Base-by-base conservation (phyloP, 192 early-diverging fungal species). In the Coemansia sp. region DNA sequence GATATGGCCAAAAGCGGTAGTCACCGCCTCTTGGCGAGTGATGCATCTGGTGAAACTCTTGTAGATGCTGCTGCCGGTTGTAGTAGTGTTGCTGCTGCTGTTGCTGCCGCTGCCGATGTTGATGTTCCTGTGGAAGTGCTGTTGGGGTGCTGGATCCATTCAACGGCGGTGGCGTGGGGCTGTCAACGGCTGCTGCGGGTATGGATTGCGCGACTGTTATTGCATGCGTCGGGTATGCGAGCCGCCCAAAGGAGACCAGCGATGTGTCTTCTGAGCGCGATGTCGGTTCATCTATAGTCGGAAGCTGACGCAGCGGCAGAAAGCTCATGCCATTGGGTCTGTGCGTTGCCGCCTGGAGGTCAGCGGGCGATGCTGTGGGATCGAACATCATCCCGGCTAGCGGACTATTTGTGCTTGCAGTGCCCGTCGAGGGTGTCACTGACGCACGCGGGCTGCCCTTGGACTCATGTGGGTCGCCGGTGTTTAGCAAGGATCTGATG, bases 1-100 rank as follows among this genome's bases (percentile, higher is more conserved):
- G 77, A 63, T 79, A 79, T 39, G 77, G 77, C 77, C 71, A 74
- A 62, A 61, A 79, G 40, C 77, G 77, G 61, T 67, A 57, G 58
- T 74, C 77, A 1, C 48, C 58, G 15, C 64, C 66, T 30, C 39
- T 39, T 43, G 71, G 57, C 29, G 35, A 33, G 35, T 67, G 65
- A 33, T 67, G 71, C 15, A 53, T 53, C n/a, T 68, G 71, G 52
- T 42, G 61, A 16, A 52, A 53, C 31, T 53, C 49, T 18, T 63
- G 52, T 3, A 33, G 10, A 43, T 28, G 72, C 35, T 39, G 57
- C 61, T 60, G 52, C 26, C 57, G 28, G 13, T 48, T 61, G 3
- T 46, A 40, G 33, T 63, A 51, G 48, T 51, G 43, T 15, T 42
- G 40, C 57, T 59, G 46, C 39, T 66, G 56, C 15, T 59, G 65